Percentiles rank a stretch among this genome's conserved stretches.
Conservation (phyloP, 176 grass and related monocot species). For the Zoysia pacifica region DNA sequence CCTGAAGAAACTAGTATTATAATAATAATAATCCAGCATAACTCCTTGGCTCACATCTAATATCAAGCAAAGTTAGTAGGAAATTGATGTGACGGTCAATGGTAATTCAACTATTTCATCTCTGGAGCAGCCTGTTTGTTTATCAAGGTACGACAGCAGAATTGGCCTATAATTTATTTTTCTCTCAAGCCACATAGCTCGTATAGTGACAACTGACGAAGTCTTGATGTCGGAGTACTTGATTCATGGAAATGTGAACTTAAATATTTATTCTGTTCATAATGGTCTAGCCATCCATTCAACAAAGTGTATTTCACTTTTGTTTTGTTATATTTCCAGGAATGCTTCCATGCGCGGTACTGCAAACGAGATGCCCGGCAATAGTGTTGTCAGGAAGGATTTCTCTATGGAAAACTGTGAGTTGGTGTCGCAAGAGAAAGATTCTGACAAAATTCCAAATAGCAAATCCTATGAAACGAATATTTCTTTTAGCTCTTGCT, state of each 20-base stretch:
- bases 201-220: not conserved
- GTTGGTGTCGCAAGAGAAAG: slow-evolving; percentile 48
- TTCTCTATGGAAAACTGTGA: slow-evolving; percentile 30
- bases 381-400: slow-evolving; percentile 31
- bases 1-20: slow-evolving; percentile 27
- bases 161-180: not conserved
- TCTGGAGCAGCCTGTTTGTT: slow-evolving; percentile 42
- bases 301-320: not conserved
- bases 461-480: slow-evolving; percentile 54
- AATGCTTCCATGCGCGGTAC: slow-evolving; percentile 32
- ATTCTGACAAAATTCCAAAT: slow-evolving; percentile 33
- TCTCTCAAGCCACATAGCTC: not conserved
- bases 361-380: slow-evolving; percentile 20
- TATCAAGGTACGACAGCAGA: slow-evolving; percentile 54
- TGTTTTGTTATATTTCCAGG: slow-evolving; percentile 34
- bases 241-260: not conserved
- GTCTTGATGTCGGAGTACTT: slow-evolving; percentile 10
- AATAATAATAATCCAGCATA: not conserved
- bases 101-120: slow-evolving; percentile 55
- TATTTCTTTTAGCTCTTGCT: slow-evolving; percentile 57
- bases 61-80: slow-evolving; percentile 59
- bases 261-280: not conserved
- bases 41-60: slow-evolving; percentile 43
- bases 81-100: slow-evolving; percentile 48
- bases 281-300: no score